Evolutionary conservation across 164 flowering plant species (phyloP).

Genomic region (Macadamia tetraphylla): DNA sequence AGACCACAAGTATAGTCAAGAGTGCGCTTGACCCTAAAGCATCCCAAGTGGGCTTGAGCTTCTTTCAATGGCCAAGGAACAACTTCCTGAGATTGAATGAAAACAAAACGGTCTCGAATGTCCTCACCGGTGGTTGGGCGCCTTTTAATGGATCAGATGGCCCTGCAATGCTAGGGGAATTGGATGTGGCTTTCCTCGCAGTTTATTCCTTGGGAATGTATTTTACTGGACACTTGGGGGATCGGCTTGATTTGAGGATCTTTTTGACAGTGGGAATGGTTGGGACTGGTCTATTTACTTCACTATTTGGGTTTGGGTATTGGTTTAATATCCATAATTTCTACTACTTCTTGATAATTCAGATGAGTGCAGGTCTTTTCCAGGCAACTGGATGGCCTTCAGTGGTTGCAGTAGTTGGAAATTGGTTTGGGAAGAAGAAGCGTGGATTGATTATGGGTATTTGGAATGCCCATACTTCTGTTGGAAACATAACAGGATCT

Average conservation of each 20-base stretch:
- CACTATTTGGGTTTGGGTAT: slow-evolving; percentile 75
- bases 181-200: slow-evolving; percentile 78
- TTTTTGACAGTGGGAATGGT: slow-evolving; percentile 84
- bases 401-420: slow-evolving; percentile 92
- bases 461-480: slow-evolving; percentile 95
- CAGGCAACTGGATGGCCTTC: slow-evolving; percentile 99
- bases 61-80: slow-evolving; percentile 24
- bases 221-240: slow-evolving; percentile 86
- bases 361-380: slow-evolving; percentile 83
- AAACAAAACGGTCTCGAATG: slow-evolving; percentile 10
- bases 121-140: slow-evolving; percentile 59
- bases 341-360: slow-evolving; percentile 54
- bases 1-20: slow-evolving; percentile 84
- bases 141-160: slow-evolving; percentile 85
- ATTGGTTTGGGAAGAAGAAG: slow-evolving; percentile 91
- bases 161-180: slow-evolving; percentile 61
- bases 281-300: slow-evolving; percentile 82
- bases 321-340: slow-evolving; percentile 74
- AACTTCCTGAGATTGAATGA: slow-evolving; percentile 12
- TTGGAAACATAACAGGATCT: slow-evolving; percentile 89
- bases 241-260: slow-evolving; percentile 62
- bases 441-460: slow-evolving; percentile 95
- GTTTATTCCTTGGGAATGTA: slow-evolving; percentile 78
- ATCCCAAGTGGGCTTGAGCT: slow-evolving; percentile 22
- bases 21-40: slow-evolving; percentile 76